Base-by-base conservation (phyloP, 208 protist species). In the Leishmania gerbilli region DNA sequence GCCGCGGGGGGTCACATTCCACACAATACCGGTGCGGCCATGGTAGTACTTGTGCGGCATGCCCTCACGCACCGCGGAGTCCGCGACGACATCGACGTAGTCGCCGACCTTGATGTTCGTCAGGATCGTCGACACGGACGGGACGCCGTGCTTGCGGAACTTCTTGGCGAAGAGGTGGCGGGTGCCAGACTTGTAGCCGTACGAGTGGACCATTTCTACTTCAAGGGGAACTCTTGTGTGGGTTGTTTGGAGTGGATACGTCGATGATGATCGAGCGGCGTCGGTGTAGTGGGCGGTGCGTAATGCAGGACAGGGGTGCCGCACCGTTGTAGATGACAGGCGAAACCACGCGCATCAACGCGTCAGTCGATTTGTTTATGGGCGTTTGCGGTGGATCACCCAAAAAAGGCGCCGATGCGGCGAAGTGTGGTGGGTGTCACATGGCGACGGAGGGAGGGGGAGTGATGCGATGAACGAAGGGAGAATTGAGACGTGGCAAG, bases 11-110 rank as follows among this genome's bases (percentile, higher is more conserved):
- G 99, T 99, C 55, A 99, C 97, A 93, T 99, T 99, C 99, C 98
- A 99, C 47, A 99, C 98, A 79, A 95, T 92, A 81, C 99, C 99
- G 78, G 99, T 99, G 89, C 98, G 99, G 81, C 99, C 99, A 91
- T 99, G 99, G 98, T 99, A 99, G 95, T 99, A 99, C 94, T 99
- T 99, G 97, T 99, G 97, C 75, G 99, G 99, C 99, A 99, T 99
- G 91, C 99, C 99, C 74, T 99, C 99, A 76, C 99, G 99, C 86
- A 99, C 95, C n/a, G 99, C 92, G 62, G 97, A 94, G 90, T 99
- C 99, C 65, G 93, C 98, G 15, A 98, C 96, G 86, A 99, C 97
- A 84, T 99, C 99, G 62, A 99, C 99, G 90, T 98, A 99, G 86
- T 99, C 99, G 83, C 99, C 99, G 62, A 99, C 82, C 90, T 99